phyloP scores from a whole-genome alignment of 306 rosid genomes.

The Cotoneaster glaucophyllus region DNA sequence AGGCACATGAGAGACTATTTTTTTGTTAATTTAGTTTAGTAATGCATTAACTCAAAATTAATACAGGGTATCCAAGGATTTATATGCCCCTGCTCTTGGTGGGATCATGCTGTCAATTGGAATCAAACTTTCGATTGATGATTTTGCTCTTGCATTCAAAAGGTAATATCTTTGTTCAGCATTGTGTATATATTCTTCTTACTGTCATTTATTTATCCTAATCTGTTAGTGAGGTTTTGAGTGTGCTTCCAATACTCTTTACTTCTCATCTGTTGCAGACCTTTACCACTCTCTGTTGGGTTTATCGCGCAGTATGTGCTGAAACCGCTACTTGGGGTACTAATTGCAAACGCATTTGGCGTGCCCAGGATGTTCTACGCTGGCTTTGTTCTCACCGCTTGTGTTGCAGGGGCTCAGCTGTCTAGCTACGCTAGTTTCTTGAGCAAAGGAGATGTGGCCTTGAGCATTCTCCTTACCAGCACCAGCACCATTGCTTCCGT shows the following conservation, averaged over 20 bases:
- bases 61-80: conserved; percentile 88
- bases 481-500: conserved; percentile 83
- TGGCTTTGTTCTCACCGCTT: conserved; percentile 82
- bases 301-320: conserved; percentile 69
- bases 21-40: neutral
- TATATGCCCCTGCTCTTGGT: conserved; percentile 98
- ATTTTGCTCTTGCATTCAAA: conserved; percentile 85
- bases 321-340: conserved; percentile 76
- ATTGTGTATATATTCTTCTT: neutral
- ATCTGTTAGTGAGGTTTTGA: conserved; percentile 16
- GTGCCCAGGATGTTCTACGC: conserved; percentile 66
- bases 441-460: conserved; percentile 93
- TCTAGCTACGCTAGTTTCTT: conserved; percentile 90
- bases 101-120: conserved; percentile 99
- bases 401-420: conserved; percentile 96
- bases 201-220: neutral
- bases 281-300: conserved; percentile 79
- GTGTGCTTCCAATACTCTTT: conserved; percentile 24
- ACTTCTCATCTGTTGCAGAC: conserved; percentile 55
- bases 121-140: conserved; percentile 71
- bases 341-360: conserved; percentile 70
- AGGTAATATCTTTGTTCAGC: conserved; percentile 39
- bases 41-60: conserved; percentile 23
- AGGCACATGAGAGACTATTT: conserved; percentile 4
- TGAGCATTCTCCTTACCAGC: conserved; percentile 92